Base-by-base conservation (phyloP, 805 yeast genomes). In the Wickerhamiella shivajii region DNA sequence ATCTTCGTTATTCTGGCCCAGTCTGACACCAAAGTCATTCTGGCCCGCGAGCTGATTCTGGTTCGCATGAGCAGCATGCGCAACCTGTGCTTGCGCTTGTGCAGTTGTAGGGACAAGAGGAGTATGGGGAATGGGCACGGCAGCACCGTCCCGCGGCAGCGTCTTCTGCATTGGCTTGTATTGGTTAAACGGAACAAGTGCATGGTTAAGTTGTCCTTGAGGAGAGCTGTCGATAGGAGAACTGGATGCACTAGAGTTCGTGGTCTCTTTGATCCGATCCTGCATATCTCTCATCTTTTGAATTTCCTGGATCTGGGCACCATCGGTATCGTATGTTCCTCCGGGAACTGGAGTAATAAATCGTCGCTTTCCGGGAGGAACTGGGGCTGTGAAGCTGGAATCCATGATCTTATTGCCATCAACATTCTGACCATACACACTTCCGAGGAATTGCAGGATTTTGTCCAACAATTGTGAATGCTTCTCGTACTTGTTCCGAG, bases 391-490 rank as follows among this genome's bases (percentile, higher is more conserved):
- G 15, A 43, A 39, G 15, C 51, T 55, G 19, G 34, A 29, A 13
- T 39, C 31, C 25, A 54, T 56, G 24, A 61, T 46, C 16, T 58
- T 46, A 44, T 69, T 69, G 16, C 74, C 67, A n/a, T n/a, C n/a
- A n/a, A n/a, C n/a, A 13, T 73, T 70, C 43, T 64, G 67, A 14
- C 85, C 85, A 47, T 77, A 78, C 3, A 87, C 67, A 5, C 85
- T 70, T 2, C 95, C 92, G 47, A 90, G 61, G 44, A 90, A 87
- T 45, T 90, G 70, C 46, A 90, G 57, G 32, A 90, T 87, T 42
- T 80, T 77, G 43, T 84, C 93, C 36, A 90, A 63, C 15, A 94
- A 81, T 41, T 79, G 87, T 25, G 87, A 74, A 52, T 90, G 97
- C 21, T 74, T 66, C 46, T 77, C 71, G 53, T 85, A 80, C 42